Conservation (phyloP, 2,329 filamentous ascomycete genomes). For the Intubia oerlemansii region DNA sequence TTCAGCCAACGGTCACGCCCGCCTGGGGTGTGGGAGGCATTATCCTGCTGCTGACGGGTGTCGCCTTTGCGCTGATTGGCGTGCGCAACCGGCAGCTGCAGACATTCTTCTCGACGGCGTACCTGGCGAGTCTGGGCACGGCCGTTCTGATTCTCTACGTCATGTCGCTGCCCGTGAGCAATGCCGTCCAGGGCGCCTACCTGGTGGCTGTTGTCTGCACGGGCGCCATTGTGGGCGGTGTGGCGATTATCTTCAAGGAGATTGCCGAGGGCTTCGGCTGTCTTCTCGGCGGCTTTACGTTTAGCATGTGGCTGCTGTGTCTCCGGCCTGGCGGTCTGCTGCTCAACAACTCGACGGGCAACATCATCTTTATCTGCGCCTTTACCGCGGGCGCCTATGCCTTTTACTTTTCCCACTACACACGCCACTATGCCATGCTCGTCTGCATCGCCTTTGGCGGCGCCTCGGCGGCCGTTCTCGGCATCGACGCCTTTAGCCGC, state of each 20-base stretch:
- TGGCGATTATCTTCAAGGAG: slow-evolving; percentile 62
- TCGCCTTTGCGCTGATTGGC: slow-evolving; percentile 51
- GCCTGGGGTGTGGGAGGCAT: slow-evolving; percentile 61
- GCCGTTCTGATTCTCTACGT: slow-evolving; percentile 75
- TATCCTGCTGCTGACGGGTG: slow-evolving; percentile 53
- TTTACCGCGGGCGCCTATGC: slow-evolving; percentile 48
- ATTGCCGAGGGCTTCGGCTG: slow-evolving; percentile 67
- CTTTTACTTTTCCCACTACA: slow-evolving; percentile 62
- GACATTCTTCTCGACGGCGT: slow-evolving; percentile 60
- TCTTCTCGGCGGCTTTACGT: slow-evolving; percentile 64
- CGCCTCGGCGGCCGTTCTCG: slow-evolving; percentile 57
- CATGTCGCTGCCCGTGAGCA: slow-evolving; percentile 55
- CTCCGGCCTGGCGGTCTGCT: slow-evolving; percentile 59
- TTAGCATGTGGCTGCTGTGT: slow-evolving; percentile 80
- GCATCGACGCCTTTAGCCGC: slow-evolving; percentile 74
- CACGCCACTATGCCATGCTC: slow-evolving; percentile 60
- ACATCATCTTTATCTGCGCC: slow-evolving; percentile 52
- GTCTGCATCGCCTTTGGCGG: slow-evolving; percentile 59
- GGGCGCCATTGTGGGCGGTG: slow-evolving; percentile 50
- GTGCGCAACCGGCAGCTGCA: slow-evolving; percentile 67
- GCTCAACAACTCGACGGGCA: slow-evolving; percentile 32
- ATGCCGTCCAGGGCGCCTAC: slow-evolving; percentile 68
- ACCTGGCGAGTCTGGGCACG: slow-evolving; percentile 50
- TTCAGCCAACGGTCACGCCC: slow-evolving; percentile 56
- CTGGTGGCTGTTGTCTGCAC: slow-evolving; percentile 58